phyloP scores from a whole-genome alignment of 2,329 filamentous ascomycete genomes.

The Cladosporium austrohemisphaericum region DNA sequence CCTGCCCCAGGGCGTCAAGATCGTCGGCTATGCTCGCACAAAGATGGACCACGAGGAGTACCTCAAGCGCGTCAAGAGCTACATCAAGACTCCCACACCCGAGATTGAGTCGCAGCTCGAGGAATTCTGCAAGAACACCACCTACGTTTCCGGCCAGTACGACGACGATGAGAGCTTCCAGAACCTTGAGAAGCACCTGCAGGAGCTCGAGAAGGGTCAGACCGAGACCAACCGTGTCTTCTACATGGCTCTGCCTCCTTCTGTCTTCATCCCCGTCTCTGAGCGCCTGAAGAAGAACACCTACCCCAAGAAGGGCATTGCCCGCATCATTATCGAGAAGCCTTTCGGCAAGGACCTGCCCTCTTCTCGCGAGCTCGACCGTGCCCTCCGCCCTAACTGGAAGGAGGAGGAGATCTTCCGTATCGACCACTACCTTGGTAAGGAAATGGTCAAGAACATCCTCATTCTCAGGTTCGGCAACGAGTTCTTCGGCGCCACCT shows the following conservation, averaged over 20 bases:
- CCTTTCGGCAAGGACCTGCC: slow-evolving; percentile 96
- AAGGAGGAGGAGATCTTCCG: slow-evolving; percentile 98
- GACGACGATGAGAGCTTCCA: slow-evolving; percentile 95
- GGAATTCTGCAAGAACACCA: slow-evolving; percentile 82
- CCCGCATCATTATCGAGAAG: slow-evolving; percentile 97
- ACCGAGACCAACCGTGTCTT: slow-evolving; percentile 88
- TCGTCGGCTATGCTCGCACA: slow-evolving; percentile 97
- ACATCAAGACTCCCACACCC: slow-evolving; percentile 98
- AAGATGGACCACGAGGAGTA: slow-evolving; percentile 99
- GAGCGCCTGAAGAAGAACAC: slow-evolving; percentile 96
- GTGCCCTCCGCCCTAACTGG: slow-evolving; percentile 95
- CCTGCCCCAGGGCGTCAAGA: slow-evolving; percentile 90
- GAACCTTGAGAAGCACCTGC: slow-evolving; percentile 77
- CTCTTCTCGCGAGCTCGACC: slow-evolving; percentile 91
- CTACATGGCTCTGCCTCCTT: slow-evolving; percentile 98
- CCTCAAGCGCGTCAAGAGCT: slow-evolving; percentile 88
- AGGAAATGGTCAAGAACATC: slow-evolving; percentile 99
- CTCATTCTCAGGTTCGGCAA: slow-evolving; percentile 97
- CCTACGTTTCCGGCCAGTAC: slow-evolving; percentile 95
- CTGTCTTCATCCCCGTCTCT: slow-evolving; percentile 96
- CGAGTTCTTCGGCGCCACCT: slow-evolving; percentile 96
- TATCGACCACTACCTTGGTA: slow-evolving; percentile 98
- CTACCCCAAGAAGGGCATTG: slow-evolving; percentile 86
- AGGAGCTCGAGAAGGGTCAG: slow-evolving; percentile 76
- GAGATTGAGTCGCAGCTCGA: slow-evolving; percentile 93